Conservation (phyloP, 2,329 filamentous ascomycete genomes). For the Aureobasidium musti region DNA sequence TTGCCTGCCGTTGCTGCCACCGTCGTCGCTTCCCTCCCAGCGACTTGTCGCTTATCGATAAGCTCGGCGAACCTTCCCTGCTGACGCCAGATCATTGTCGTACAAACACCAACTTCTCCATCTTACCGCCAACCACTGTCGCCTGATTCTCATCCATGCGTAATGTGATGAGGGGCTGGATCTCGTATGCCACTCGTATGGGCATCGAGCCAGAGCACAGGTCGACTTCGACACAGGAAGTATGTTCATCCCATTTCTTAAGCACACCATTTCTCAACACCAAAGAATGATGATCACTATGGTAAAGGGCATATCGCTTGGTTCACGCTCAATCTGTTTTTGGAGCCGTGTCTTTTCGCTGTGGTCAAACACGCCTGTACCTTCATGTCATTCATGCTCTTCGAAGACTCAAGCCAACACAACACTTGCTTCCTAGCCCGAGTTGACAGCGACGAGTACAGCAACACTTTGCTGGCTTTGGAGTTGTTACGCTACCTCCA, state of each 20-base stretch:
- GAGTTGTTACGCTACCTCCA: slow-evolving; percentile 19
- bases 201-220: neutral
- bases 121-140: neutral
- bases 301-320: slow-evolving; percentile 65
- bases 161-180: slow-evolving; percentile 1
- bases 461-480: slow-evolving; percentile 29
- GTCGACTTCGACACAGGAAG: neutral
- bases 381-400: neutral
- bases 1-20: slow-evolving; percentile 12
- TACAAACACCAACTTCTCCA: neutral
- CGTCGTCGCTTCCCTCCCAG: slow-evolving; percentile 4
- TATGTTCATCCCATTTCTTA: neutral
- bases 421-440: slow-evolving; percentile 18
- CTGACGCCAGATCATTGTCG: too few species aligned
- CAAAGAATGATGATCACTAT: slow-evolving; percentile 55
- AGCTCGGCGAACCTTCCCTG: slow-evolving; percentile 18
- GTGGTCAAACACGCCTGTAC: slow-evolving; percentile 17
- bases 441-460: slow-evolving; percentile 29
- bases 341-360: neutral
- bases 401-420: slow-evolving; percentile 12
- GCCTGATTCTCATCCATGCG: neutral
- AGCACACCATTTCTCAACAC: neutral
- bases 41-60: slow-evolving; percentile 8
- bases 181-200: neutral
- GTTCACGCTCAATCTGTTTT: neutral